A percentile compares a stretch with the other conserved stretches of the same genome.
Conservation (phyloP, 1,139 yeast species). For the Candida mesenterica region DNA sequence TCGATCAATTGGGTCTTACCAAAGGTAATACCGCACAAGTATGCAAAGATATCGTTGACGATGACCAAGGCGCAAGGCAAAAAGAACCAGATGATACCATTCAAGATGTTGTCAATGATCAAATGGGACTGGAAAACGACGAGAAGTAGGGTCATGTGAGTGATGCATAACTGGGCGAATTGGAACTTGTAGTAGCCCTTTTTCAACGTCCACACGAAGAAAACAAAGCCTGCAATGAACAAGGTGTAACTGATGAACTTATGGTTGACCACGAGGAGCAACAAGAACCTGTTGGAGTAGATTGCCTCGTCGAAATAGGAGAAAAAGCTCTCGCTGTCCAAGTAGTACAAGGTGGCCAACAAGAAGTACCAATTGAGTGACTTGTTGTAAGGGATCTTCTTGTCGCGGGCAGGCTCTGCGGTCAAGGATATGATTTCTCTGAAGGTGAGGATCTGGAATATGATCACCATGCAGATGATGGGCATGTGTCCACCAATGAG, state of each 20-base stretch:
- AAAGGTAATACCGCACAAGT: slow-evolving; percentile 93
- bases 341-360: slow-evolving; percentile 77
- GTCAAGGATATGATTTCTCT: slow-evolving; percentile 90
- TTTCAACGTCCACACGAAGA: slow-evolving; percentile 85
- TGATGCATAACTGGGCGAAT: slow-evolving; percentile 88
- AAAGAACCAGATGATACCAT: slow-evolving; percentile 92
- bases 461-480: slow-evolving; percentile 66
- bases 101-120: slow-evolving; percentile 83
- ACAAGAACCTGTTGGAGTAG: slow-evolving; percentile 43
- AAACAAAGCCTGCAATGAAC: slow-evolving; percentile 83
- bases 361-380: slow-evolving; percentile 89
- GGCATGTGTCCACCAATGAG: slow-evolving; percentile 88
- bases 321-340: slow-evolving; percentile 84
- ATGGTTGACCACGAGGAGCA: slow-evolving; percentile 61
- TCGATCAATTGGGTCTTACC: slow-evolving; percentile 91
- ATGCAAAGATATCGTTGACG: slow-evolving; percentile 94
- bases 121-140: slow-evolving; percentile 95
- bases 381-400: slow-evolving; percentile 77
- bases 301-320: slow-evolving; percentile 51
- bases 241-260: slow-evolving; percentile 79
- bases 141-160: slow-evolving; percentile 88
- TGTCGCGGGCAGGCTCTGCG: slow-evolving; percentile 78
- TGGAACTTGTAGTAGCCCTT: slow-evolving; percentile 90
- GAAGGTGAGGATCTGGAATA: slow-evolving; percentile 79
- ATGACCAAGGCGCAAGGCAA: slow-evolving; percentile 90